Conservation (phyloP, 2,329 filamentous ascomycete genomes). For the Paecilomyces fulvus region DNA sequence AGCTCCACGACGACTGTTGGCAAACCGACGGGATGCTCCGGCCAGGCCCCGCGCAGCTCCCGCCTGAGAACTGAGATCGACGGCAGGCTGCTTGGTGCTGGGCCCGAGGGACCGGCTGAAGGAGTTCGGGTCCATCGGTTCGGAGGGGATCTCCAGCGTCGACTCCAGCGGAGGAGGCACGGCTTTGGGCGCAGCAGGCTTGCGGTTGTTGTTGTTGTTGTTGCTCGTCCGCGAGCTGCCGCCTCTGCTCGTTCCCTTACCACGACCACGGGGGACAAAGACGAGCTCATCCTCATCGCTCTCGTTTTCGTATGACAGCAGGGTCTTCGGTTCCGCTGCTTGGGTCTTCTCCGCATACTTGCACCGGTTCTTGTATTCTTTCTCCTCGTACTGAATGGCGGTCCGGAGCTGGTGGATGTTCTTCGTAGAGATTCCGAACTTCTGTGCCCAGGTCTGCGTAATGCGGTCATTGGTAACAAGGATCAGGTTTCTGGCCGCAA, state of each 20-base stretch:
- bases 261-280: slow-evolving; percentile 36
- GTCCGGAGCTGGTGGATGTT: slow-evolving; percentile 41
- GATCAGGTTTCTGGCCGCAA: slow-evolving; percentile 30
- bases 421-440: slow-evolving; percentile 39
- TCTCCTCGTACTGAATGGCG: slow-evolving; percentile 39
- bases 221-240: slow-evolving; percentile 16
- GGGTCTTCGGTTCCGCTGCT: slow-evolving; percentile 31
- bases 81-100: slow-evolving; percentile 17
- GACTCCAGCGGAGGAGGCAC: slow-evolving; percentile 17
- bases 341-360: slow-evolving; percentile 38
- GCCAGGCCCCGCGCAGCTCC: slow-evolving; percentile 26
- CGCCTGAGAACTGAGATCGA: slow-evolving; percentile 25
- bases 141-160: slow-evolving; percentile 35
- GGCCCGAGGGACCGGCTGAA: slow-evolving; percentile 35
- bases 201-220: slow-evolving; percentile 20
- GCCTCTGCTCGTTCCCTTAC: slow-evolving; percentile 22
- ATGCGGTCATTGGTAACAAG: slow-evolving; percentile 37
- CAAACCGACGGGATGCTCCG: slow-evolving; percentile 24
- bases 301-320: slow-evolving; percentile 41
- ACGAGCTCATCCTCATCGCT: slow-evolving; percentile 42
- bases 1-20: slow-evolving; percentile 22
- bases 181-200: slow-evolving; percentile 18
- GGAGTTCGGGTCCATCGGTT: slow-evolving; percentile 41
- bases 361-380: slow-evolving; percentile 37
- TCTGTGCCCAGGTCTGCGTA: slow-evolving; percentile 38